Base-by-base conservation (phyloP, 805 yeast species). In the Candida silvicultrix region DNA sequence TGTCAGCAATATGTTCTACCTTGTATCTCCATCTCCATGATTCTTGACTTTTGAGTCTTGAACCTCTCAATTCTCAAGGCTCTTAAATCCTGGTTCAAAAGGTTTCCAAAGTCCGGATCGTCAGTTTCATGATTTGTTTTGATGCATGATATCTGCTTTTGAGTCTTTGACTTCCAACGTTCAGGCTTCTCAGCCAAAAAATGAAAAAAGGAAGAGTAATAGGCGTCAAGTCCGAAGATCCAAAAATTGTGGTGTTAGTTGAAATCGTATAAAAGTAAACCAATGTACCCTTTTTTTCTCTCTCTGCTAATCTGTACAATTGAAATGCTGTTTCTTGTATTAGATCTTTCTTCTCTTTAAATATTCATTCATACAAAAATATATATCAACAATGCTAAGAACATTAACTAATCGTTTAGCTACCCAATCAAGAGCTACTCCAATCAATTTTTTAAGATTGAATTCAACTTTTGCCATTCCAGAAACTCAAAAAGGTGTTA, bases 401-500 rank as follows among this genome's bases (percentile, higher is more conserved):
- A 50, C 60, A 41, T 45, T 46, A 42, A 42, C 46, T 54, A 56
- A 53, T 15, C 38, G 21, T 6, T 15, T 41, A 10, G 38, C 43
- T 22, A n/a, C n/a, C 15, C 44, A 28, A 10, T 28, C 14, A 28
- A 10, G 15, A 40, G 43, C 38, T 34, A 47, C 48, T 36, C 45
- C 44, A 42, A 47, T n/a, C n/a, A n/a, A n/a, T n/a, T n/a, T n/a
- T n/a, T n/a, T n/a, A n/a, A n/a, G n/a, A n/a, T n/a, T n/a, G n/a
- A n/a, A n/a, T n/a, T n/a, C n/a, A n/a, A n/a, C n/a, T n/a, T n/a
- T n/a, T n/a, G n/a, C 50, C 45, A 70, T 83, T 58, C 90, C 90
- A 64, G 66, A 66, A 50, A 77, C 82, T 44, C 90, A 83, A 71
- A 83, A 82, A 63, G 94, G 81, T 47, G 78, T 83, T 39, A 71